These are phyloP conservation scores for Myriosclerotinia duriaeana DNA, from an alignment of 2,329 filamentous ascomycete genomes.

Conservation along the genomic window DNA sequence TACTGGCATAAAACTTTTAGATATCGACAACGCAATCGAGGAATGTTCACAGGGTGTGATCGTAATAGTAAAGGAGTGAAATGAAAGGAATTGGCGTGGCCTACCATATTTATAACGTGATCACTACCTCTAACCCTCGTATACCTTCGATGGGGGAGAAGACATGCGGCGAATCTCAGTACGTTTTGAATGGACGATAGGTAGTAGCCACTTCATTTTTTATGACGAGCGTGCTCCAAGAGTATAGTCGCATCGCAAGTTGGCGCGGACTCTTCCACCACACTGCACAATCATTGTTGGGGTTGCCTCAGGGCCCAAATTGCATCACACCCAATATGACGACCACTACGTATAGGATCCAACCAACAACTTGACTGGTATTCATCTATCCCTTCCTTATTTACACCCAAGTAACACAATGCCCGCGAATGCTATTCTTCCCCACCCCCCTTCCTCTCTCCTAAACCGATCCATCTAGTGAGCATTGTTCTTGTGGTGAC, in stretches of 20 bases:
- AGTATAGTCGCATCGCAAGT: not conserved
- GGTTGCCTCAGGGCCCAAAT: not conserved
- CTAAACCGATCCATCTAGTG: slow-evolving; percentile 62
- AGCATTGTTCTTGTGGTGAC: slow-evolving; percentile 99
- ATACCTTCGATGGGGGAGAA: not conserved
- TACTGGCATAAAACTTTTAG: not conserved
- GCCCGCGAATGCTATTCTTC: slow-evolving; percentile 15
- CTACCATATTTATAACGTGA: not conserved
- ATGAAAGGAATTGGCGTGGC: not conserved
- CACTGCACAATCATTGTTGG: not conserved
- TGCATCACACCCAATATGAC: slow-evolving; percentile 13
- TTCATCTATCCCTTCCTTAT: slow-evolving; percentile 36
- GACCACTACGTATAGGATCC: not conserved
- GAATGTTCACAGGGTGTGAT: not conserved
- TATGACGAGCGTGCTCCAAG: not conserved
- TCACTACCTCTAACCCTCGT: not conserved
- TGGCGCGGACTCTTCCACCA: not conserved
- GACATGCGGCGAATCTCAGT: not conserved
- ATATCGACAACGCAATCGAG: not conserved
- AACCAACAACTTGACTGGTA: slow-evolving; percentile 21
- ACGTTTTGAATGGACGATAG: not conserved
- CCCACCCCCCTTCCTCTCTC: not conserved
- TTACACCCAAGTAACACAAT: slow-evolving; percentile 33
- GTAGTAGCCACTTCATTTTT: not conserved
- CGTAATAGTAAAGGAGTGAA: not conserved